Evolutionary conservation across 1,139 yeast genomes (phyloP), one percentile per base, ranked within the genome.

Genomic region (Lipomyces yarrowii): DNA sequence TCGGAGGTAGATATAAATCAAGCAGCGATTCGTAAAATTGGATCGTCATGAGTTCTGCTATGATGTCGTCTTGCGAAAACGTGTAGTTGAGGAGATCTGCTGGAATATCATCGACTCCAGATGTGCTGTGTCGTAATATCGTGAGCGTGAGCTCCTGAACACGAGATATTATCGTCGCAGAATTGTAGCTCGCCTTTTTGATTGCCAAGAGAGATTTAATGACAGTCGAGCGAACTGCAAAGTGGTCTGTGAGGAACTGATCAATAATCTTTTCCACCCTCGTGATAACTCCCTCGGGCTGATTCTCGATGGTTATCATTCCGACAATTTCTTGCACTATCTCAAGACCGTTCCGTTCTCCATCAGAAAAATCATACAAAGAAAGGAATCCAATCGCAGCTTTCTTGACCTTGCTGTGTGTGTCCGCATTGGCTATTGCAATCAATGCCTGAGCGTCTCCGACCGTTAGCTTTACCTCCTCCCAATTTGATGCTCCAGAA

Each of bases 21-120:
- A 59, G 59, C 39, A 67, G 56, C 7, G 56, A 37, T 37, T 67
- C 69, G 52, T 67, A 67, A 42, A 65, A 67, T n/a, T 67, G 64
- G 26, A 65, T 54, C 11, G 62, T 60, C 56, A 58, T 58, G 8
- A 67, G 39, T 33, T 48, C 60, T 13, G 57, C 65, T 8, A 67
- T 58, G 32, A 62, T 32, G 51, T 67, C 69, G 15, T 62, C 66
- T 6, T 60, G 21, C 10, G 56, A 33, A 23, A 63, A 56, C 3
- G n/a, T 21, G 30, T 33, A 64, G 18, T 7, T 4, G 6, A 64
- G 23, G 11, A 64, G 56, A n/a, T 46, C 56, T 4, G 39, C 53
- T 5, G 67, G 63, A 10, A 64, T 35, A 42, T 62, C 67, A 30
- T 64, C 64, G 48, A 60, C 53, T 11, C 67, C 67, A 6, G n/a